Conservation (phyloP, 2,329 filamentous ascomycete genomes). For the Cytospora chrysosperma region DNA sequence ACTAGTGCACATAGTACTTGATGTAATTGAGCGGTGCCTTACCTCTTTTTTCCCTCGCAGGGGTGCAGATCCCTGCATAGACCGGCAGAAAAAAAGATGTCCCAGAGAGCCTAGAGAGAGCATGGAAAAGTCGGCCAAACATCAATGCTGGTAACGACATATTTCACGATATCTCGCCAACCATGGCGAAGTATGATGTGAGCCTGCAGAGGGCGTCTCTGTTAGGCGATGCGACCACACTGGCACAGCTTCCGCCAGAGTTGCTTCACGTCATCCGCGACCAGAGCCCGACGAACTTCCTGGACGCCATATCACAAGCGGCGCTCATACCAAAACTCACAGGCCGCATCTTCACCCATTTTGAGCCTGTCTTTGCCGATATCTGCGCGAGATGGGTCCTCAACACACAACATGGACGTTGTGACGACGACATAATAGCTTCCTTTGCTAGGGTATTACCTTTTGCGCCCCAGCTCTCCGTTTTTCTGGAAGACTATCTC, state of each 20-base stretch:
- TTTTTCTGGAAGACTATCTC: slow-evolving; percentile 60
- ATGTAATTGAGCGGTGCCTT: too few relatives aligned
- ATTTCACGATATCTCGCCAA: slow-evolving; percentile 30
- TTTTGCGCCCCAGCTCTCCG: slow-evolving; percentile 75
- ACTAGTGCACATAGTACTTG: too few relatives aligned
- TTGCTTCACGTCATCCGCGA: slow-evolving; percentile 65
- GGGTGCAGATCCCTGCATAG: slow-evolving; percentile 17
- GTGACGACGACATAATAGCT: slow-evolving; percentile 53
- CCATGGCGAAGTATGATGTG: slow-evolving; percentile 58
- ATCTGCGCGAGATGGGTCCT: slow-evolving; percentile 77
- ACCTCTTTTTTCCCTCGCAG: too few relatives aligned
- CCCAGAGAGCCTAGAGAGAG: slow-evolving; percentile 1
- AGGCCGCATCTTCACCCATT: slow-evolving; percentile 70
- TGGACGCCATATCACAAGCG: slow-evolving; percentile 68
- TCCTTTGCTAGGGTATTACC: slow-evolving; percentile 79
- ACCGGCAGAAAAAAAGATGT: slow-evolving; percentile 31
- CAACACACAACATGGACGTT: slow-evolving; percentile 39
- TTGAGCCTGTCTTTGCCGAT: slow-evolving; percentile 75
- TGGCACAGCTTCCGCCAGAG: slow-evolving; percentile 66
- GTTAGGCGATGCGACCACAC: slow-evolving; percentile 51
- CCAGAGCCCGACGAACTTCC: slow-evolving; percentile 62
- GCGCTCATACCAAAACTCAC: slow-evolving; percentile 70
- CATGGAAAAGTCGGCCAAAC: slow-evolving; percentile 18
- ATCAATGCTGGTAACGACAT: slow-evolving; percentile 19
- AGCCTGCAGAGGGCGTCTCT: slow-evolving; percentile 55